These are phyloP conservation scores for Nakataea oryzae DNA, from an alignment of 2,329 filamentous ascomycete genomes.

Conservation along the genomic window DNA sequence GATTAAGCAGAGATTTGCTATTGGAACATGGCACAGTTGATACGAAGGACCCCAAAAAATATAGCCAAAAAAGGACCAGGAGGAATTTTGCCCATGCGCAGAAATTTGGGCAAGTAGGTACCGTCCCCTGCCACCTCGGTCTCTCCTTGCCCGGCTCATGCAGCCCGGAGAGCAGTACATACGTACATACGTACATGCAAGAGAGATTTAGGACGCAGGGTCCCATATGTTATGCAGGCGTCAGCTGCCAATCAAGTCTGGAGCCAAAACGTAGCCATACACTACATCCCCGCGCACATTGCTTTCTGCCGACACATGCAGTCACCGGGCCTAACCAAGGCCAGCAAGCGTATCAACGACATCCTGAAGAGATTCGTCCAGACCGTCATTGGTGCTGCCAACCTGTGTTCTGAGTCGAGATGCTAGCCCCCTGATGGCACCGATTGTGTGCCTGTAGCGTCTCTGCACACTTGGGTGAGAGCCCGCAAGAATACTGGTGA, in stretches of 20 bases:
- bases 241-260: not conserved
- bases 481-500: constrained; percentile 36
- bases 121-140: not conserved
- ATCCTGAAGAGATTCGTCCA: constrained; percentile 35
- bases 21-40: no score
- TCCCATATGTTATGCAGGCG: not conserved
- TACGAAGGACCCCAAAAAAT: no score
- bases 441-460: constrained; percentile 40
- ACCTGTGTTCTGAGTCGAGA: constrained; percentile 25
- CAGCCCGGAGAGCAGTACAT: not conserved
- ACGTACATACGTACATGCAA: no score
- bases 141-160: not conserved
- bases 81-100: no score
- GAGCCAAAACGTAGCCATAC: no score
- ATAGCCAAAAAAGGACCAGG: no score
- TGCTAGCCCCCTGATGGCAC: constrained; percentile 38
- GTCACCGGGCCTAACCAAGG: constrained; percentile 7
- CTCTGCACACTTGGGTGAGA: constrained; percentile 34
- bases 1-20: no score
- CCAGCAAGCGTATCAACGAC: constrained; percentile 16
- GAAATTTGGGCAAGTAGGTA: no score
- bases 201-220: not conserved
- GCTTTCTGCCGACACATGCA: not conserved
- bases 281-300: not conserved
- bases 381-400: constrained; percentile 12